Base-by-base conservation (phyloP, 139 green algal species). In the Haematococcus sp. region DNA sequence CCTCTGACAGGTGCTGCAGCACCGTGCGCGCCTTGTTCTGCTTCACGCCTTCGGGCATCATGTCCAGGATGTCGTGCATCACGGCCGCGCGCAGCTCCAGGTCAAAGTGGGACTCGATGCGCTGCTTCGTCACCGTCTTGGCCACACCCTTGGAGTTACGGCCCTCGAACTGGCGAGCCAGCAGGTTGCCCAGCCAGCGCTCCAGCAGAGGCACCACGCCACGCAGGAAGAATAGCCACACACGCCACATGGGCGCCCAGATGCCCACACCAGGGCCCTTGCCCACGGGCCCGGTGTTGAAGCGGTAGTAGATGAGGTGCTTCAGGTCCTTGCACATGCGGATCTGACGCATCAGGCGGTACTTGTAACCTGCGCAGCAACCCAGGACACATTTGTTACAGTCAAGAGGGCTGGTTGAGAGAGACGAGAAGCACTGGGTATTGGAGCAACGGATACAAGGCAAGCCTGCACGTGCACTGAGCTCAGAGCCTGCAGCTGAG, bases 31-130 rank as follows among this genome's bases (percentile, higher is more conserved):
- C 94, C 76, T 89, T 89, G 81, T 89, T 89, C 73, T 86, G 78
- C 81, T 87, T 87, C 44, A 89, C 90, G 28, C 94, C 95, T 83
- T 98, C 91, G 0, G 95, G 95, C 96, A 99, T 99, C 91, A 97
- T 97, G 90, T 99, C 96, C 68, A 99, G 84, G 72, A 99, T 98
- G 87, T 99, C 96, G 84, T 99, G 96, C 94, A 99, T 98, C 23
- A 98, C 87, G 5, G 96, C 95, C 2, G 96, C 96, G 58, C 96
- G 87, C 75, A 99, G 91, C 89, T 99, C 96, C 70, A 99, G 81
- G 87, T 99, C 96, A 72, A 97, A 99, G 87, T 99, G 95, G 16
- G 74, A 91, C 92, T 99, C 96, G 43, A 99, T 97, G 76, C 96
- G 88, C 89, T 98, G 95, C 90, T 99, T 98, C 46, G 95, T 99